Percentiles rank a stretch among this genome's conserved stretches.
These are phyloP conservation scores for Cucurbitaria berberidis DNA, from an alignment of 2,329 filamentous ascomycete species.

Conservation along the genomic window DNA sequence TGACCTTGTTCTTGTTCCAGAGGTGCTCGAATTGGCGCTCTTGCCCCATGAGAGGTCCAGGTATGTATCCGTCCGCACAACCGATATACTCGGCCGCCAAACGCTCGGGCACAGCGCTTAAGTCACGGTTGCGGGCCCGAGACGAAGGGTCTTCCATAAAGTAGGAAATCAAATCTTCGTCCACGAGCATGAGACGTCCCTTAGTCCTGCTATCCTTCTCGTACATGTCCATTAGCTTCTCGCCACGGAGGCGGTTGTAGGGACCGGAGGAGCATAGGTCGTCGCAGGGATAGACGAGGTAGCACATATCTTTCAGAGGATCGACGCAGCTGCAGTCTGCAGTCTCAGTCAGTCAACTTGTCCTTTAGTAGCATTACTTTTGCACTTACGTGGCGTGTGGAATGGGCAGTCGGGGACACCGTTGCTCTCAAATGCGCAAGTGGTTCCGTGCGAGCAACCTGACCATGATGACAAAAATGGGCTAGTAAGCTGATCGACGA, in stretches of 20 bases:
- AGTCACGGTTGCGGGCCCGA: not conserved
- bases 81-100: conserved; percentile 19
- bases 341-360: not conserved
- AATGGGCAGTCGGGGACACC: conserved; percentile 29
- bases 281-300: conserved; percentile 22
- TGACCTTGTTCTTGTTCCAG: conserved; percentile 13
- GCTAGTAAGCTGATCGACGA: conserved; percentile 22
- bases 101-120: conserved; percentile 11
- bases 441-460: conserved; percentile 9
- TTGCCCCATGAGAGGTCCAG: conserved; percentile 25
- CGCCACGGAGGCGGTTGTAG: conserved; percentile 25
- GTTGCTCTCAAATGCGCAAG: conserved; percentile 22
- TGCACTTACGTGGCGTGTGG: conserved; percentile 25
- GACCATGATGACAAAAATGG: conserved; percentile 7
- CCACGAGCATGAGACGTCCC: conserved; percentile 32
- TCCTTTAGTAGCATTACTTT: not conserved
- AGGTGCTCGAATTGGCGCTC: conserved; percentile 20
- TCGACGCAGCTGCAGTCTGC: conserved; percentile 23
- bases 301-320: conserved; percentile 26
- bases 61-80: conserved; percentile 5
- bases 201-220: conserved; percentile 20
- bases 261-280: conserved; percentile 21
- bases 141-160: conserved; percentile 4
- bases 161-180: conserved; percentile 23
- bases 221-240: conserved; percentile 26